Evolutionary conservation across 306 rosid species (phyloP).

Genomic region (Corylus avellana): DNA sequence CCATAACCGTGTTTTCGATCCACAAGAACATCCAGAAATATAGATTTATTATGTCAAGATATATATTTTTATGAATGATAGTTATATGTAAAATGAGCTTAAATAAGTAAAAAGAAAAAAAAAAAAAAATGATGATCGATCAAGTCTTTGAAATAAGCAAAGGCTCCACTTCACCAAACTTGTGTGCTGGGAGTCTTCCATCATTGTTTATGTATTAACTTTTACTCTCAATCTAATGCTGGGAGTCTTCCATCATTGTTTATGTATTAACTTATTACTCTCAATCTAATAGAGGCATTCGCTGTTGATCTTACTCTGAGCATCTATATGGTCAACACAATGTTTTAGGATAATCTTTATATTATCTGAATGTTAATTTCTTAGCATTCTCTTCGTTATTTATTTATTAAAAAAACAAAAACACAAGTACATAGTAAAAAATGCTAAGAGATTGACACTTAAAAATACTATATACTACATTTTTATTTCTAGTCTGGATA

Average conservation of each 20-base stretch:
- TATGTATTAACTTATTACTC: constrained; percentile 11
- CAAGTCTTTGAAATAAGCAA: constrained; percentile 35
- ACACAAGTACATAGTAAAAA: too few relatives aligned
- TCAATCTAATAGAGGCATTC: constrained; percentile 17
- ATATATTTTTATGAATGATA: constrained; percentile 5
- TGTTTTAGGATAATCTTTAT: not conserved
- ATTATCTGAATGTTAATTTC: too few relatives aligned
- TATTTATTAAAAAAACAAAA: too few relatives aligned
- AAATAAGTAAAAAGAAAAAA: constrained; percentile 5
- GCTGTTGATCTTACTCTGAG: not conserved
- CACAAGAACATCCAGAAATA: constrained; percentile 41
- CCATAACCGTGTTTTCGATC: constrained; percentile 59
- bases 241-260: constrained; percentile 47
- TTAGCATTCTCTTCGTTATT: too few relatives aligned
- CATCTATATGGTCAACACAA: not conserved
- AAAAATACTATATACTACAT: too few relatives aligned
- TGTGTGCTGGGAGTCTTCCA: constrained; percentile 47
- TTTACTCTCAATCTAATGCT: constrained; percentile 7
- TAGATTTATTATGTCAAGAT: constrained; percentile 30
- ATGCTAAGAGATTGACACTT: too few relatives aligned
- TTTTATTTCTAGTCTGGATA: too few relatives aligned
- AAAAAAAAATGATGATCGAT: constrained; percentile 14
- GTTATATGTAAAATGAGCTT: constrained; percentile 22
- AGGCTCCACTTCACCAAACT: constrained; percentile 47
- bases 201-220: constrained; percentile 29